These are phyloP conservation scores for Lizonia empirigonia DNA, from an alignment of 2,329 filamentous ascomycete genomes.

Conservation along the genomic window DNA sequence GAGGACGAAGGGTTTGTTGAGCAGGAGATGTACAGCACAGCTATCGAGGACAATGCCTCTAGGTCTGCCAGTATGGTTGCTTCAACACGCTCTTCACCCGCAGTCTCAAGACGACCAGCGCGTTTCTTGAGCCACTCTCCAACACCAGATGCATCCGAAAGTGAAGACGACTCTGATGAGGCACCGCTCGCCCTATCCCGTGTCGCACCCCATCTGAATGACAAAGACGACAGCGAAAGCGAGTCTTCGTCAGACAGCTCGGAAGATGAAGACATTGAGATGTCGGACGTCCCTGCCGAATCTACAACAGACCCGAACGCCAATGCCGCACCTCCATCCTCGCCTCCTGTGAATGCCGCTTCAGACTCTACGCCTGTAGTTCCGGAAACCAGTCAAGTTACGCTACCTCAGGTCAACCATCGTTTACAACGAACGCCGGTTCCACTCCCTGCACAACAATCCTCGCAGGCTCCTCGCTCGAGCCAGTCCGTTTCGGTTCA, in stretches of 20 bases:
- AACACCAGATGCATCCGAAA: slow-evolving; percentile 24
- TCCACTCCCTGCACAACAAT: slow-evolving; percentile 14
- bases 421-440: slow-evolving; percentile 9
- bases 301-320: background rate
- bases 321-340: slow-evolving; percentile 18
- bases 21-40: slow-evolving; percentile 13
- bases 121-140: slow-evolving; percentile 33
- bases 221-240: slow-evolving; percentile 9
- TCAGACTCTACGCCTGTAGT: slow-evolving; percentile 10
- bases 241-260: slow-evolving; percentile 21
- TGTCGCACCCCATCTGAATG: slow-evolving; percentile 3
- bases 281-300: slow-evolving; percentile 8
- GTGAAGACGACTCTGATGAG: slow-evolving; percentile 23
- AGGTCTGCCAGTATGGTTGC: slow-evolving; percentile 18
- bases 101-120: slow-evolving; percentile 25
- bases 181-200: slow-evolving; percentile 5
- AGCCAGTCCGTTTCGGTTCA: slow-evolving; percentile 18
- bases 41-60: slow-evolving; percentile 4
- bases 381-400: slow-evolving; percentile 12
- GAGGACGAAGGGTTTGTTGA: slow-evolving; percentile 12
- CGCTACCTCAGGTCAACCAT: slow-evolving; percentile 7
- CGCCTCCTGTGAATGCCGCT: slow-evolving; percentile 7
- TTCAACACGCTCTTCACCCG: slow-evolving; percentile 31
- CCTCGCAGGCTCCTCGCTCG: slow-evolving; percentile 12
- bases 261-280: slow-evolving; percentile 18